Percentiles rank a stretch among this genome's conserved stretches.
These are phyloP conservation scores for Nepenthes alata DNA, from an alignment of 179 eudicot genomes.

Conservation along the genomic window DNA sequence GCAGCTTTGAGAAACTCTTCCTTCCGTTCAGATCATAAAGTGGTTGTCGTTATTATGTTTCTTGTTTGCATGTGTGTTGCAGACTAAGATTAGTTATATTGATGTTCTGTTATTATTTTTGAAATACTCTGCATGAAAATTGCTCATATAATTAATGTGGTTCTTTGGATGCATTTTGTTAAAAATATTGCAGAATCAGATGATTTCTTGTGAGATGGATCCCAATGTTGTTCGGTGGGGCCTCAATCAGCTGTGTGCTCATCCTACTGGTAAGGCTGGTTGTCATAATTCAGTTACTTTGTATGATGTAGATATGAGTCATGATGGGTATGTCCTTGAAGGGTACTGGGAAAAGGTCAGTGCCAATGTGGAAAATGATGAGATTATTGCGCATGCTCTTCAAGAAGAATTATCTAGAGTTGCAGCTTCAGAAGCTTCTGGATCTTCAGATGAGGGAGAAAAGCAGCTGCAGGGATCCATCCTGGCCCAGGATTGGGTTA, in stretches of 20 bases:
- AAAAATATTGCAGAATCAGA: constrained; percentile 9
- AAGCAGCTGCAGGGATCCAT: constrained; percentile 26
- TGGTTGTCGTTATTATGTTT: too few relatives aligned
- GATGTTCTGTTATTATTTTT: too few relatives aligned
- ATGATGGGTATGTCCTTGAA: constrained; percentile 29
- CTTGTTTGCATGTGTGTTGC: too few relatives aligned
- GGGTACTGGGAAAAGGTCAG: constrained; percentile 22
- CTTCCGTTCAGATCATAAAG: too few relatives aligned
- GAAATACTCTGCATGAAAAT: too few relatives aligned
- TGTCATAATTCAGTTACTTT: constrained; percentile 21
- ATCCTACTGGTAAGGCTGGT: constrained; percentile 19
- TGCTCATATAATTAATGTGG: too few relatives aligned
- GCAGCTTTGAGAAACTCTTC: too few relatives aligned
- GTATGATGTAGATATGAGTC: constrained; percentile 32
- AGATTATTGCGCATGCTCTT: constrained; percentile 41
- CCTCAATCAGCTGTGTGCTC: constrained; percentile 39
- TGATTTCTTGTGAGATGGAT: constrained; percentile 29
- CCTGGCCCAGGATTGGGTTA: constrained; percentile 47
- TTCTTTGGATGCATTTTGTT: background rate
- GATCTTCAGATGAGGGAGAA: constrained; percentile 16
- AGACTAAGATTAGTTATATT: too few relatives aligned
- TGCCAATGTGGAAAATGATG: constrained; percentile 37
- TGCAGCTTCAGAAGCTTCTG: constrained; percentile 30
- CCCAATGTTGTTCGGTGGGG: constrained; percentile 58
- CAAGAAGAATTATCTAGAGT: constrained; percentile 46